A percentile compares a stretch with the other conserved stretches of the same genome.
These are phyloP conservation scores for Stemphylium lycopersici DNA, from an alignment of 2,329 filamentous ascomycete genomes.

Conservation along the genomic window DNA sequence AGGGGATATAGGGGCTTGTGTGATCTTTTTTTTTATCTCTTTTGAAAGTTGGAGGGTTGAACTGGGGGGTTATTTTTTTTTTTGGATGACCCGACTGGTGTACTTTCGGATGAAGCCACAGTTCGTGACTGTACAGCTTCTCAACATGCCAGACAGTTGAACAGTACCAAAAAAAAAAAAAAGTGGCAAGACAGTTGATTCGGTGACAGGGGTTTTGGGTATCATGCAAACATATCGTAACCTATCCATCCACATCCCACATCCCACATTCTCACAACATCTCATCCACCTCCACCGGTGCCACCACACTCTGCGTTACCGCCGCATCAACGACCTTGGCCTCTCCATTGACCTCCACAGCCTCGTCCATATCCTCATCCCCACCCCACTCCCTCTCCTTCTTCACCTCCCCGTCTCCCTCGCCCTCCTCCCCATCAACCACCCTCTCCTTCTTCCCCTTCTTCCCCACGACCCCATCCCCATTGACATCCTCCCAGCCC, in stretches of 20 bases:
- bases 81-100: neutral
- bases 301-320: conserved; percentile 19
- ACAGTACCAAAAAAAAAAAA: no score
- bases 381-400: conserved; percentile 33
- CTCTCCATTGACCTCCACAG: conserved; percentile 15
- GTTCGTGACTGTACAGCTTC: no score
- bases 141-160: neutral
- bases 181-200: conserved; percentile 5
- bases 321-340: conserved; percentile 23
- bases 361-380: conserved; percentile 40
- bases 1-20: no score
- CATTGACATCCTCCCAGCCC: conserved; percentile 49
- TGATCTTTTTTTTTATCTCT: no score
- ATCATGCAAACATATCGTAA: conserved; percentile 9
- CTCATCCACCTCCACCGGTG: conserved; percentile 33
- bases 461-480: conserved; percentile 18
- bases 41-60: neutral
- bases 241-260: neutral
- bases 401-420: conserved; percentile 18
- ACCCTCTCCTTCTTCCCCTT: conserved; percentile 26
- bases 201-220: conserved; percentile 6
- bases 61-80: no score
- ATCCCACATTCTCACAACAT: conserved; percentile 24
- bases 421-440: conserved; percentile 4
- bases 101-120: neutral